Evolutionary conservation across 768 basidiomycete species (phyloP).

Genomic region (Lactarius pseudohatsudake): DNA sequence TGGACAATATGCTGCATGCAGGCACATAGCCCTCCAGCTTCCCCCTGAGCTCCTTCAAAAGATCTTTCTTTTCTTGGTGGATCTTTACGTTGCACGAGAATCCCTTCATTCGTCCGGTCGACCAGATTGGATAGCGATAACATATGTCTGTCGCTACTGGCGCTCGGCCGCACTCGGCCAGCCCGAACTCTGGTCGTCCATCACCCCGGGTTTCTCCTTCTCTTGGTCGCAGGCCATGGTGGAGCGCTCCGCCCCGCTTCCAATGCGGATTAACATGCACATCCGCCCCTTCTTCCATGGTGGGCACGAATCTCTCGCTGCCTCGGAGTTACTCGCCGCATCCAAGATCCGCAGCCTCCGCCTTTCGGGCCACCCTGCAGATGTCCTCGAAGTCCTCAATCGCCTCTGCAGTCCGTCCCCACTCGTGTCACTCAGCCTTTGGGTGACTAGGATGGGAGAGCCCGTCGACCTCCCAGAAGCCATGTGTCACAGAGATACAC

Average conservation of each 20-base stretch:
- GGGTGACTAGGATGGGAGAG: not conserved
- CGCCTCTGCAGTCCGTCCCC: constrained; percentile 5
- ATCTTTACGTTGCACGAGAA: not conserved
- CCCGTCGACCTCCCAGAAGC: constrained; percentile 8
- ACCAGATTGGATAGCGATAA: constrained; percentile 16
- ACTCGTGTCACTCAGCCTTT: constrained; percentile 9
- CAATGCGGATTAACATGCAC: constrained; percentile 11
- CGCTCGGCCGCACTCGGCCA: constrained; percentile 20
- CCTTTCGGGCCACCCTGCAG: constrained; percentile 7
- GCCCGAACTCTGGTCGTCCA: constrained; percentile 18
- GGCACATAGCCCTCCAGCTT: constrained; percentile 1
- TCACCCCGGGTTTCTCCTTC: constrained; percentile 17
- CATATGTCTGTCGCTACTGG: constrained; percentile 21
- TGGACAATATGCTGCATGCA: not conserved
- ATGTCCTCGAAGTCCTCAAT: constrained; percentile 7
- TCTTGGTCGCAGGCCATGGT: constrained; percentile 21
- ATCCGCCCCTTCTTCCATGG: not conserved
- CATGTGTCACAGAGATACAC: constrained; percentile 12
- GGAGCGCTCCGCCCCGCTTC: constrained; percentile 21
- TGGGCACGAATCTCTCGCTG: constrained; percentile 4
- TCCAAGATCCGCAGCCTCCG: constrained; percentile 17
- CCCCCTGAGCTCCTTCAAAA: not conserved
- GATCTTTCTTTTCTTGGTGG: not conserved
- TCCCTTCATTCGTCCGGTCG: not conserved
- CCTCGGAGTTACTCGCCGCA: constrained; percentile 6